Conservation (phyloP, 208 protist genomes). For the Phytomonas sp. region DNA sequence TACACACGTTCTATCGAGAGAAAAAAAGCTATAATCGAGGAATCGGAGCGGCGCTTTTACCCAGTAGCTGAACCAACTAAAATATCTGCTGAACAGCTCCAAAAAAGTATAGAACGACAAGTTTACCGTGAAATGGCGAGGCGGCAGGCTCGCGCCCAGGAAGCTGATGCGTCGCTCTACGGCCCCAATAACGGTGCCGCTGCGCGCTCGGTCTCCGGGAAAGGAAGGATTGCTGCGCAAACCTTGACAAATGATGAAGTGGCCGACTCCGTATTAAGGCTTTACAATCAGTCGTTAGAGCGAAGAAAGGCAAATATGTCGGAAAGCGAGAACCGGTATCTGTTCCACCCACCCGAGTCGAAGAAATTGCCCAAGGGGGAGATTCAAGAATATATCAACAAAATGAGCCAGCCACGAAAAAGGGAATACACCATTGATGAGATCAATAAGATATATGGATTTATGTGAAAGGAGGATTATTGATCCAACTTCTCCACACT, state of each 20-base stretch:
- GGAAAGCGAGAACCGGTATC: constrained; percentile 53
- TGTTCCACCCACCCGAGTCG: constrained; percentile 31
- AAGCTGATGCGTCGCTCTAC: constrained; percentile 7
- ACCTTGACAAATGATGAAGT: constrained; percentile 25
- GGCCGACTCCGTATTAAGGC: constrained; percentile 37
- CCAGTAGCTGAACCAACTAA: constrained; percentile 29
- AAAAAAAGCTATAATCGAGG: constrained; percentile 31
- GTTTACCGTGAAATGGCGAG: constrained; percentile 71
- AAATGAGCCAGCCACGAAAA: constrained; percentile 73
- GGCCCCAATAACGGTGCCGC: constrained; percentile 1
- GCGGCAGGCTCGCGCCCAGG: constrained; percentile 22
- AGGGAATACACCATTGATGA: constrained; percentile 65
- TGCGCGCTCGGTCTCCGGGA: not conserved
- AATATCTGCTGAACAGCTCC: constrained; percentile 43
- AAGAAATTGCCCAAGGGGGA: constrained; percentile 45
- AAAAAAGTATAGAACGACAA: constrained; percentile 66
- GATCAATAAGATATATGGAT: constrained; percentile 81
- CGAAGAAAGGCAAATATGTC: constrained; percentile 47
- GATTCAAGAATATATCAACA: constrained; percentile 52
- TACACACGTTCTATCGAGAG: constrained; percentile 49
- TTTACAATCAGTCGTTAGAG: constrained; percentile 64
- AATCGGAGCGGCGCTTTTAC: constrained; percentile 73
- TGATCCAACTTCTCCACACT: not conserved
- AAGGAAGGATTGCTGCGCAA: not conserved
- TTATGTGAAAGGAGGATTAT: constrained; percentile 15